Conservation (phyloP, 192 early-diverging fungal genomes). For the Umbelopsis sp. region DNA sequence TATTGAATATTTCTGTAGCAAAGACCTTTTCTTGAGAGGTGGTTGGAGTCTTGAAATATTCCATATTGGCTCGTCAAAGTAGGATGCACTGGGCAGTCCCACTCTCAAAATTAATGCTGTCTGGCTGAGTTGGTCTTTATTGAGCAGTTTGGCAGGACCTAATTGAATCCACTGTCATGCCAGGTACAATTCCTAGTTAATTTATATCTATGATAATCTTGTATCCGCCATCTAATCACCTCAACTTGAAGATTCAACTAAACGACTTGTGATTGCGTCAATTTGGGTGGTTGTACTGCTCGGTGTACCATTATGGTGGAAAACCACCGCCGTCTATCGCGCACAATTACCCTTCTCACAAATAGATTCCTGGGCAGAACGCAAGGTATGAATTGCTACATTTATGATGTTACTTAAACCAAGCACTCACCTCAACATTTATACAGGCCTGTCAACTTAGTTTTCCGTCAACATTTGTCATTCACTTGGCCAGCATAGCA, state of each 20-base stretch:
- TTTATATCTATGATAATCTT: neutral
- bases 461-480: slow-evolving; percentile 28
- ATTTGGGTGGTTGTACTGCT: slow-evolving; percentile 63
- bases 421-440: neutral
- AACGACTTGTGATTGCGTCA: slow-evolving; percentile 44
- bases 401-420: neutral
- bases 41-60: too few relatives aligned
- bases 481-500: slow-evolving; percentile 19
- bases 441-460: slow-evolving; percentile 31
- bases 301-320: slow-evolving; percentile 79
- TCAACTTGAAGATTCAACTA: slow-evolving; percentile 27
- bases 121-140: too few relatives aligned
- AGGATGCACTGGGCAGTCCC: too few relatives aligned
- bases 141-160: neutral
- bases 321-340: slow-evolving; percentile 78
- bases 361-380: slow-evolving; percentile 58
- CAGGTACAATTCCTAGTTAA: neutral
- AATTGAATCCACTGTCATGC: neutral
- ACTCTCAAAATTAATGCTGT: too few relatives aligned
- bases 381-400: slow-evolving; percentile 35
- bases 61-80: too few relatives aligned
- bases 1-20: too few relatives aligned
- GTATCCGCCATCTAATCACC: neutral
- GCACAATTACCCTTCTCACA: slow-evolving; percentile 67
- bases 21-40: too few relatives aligned